Evolutionary conservation across 2,329 filamentous ascomycete genomes (phyloP), one percentile per base, ranked within the genome.

Genomic region (Venturia effusa): DNA sequence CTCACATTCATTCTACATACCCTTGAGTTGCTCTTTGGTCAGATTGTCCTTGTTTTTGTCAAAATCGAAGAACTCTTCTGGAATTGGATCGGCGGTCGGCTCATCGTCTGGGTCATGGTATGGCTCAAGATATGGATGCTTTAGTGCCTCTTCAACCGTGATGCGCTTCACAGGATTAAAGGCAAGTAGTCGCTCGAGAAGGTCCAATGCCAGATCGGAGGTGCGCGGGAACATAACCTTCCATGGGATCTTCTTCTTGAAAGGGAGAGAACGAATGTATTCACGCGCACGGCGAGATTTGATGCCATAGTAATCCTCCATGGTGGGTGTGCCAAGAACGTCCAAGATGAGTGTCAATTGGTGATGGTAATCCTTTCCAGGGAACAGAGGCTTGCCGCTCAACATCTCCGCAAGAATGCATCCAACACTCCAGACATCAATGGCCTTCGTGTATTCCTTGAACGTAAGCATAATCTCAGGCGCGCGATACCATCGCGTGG

Each of bases 271-370:
- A 67, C 94, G 91, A 74, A 99, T 99, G 80, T 99, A 99, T 79
- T 99, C 94, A 68, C 94, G 86, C 61, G 94, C 94, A 72, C 94
- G 90, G 68, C 94, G 89, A 63, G 94, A 97, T 80, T 99, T 99
- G 84, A 99, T 99, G 68, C 94, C 94, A 72, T 99, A 99, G 83
- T 99, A 99, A 75, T 99, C 94, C 76, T 99, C 94, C 94, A 99
- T 99, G 15, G 94, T 99, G 2, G 94, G 94, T 3, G 94, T 99
- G 68, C 94, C 94, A 66, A 99, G 88, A 61, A 99, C 93, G 71
- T 99, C 94, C 69, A 99, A 83, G 73, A 99, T 99, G 67, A 99
- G 83, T 7, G 94, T 99, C 71, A 99, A 81, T 78, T 99, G 94
- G 79, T 99, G 94, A 78, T 99, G 94, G 75, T 99, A 99, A 76